These are phyloP conservation scores for Mariannaea elegans DNA, from an alignment of 2,329 filamentous ascomycete species.

Conservation along the genomic window DNA sequence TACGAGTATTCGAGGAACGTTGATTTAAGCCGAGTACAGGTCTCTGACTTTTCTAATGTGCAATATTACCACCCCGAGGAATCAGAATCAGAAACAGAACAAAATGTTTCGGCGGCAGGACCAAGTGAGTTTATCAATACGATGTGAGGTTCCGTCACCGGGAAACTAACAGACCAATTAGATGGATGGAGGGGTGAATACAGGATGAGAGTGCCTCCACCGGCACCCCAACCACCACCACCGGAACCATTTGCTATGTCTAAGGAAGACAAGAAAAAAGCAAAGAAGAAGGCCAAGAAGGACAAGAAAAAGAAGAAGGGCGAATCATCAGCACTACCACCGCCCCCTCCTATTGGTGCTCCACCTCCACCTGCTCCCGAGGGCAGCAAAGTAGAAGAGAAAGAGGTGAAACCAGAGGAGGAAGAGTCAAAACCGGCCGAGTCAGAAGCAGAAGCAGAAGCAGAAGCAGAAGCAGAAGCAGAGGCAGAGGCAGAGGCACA, in stretches of 20 bases:
- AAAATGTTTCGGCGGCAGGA: conserved; percentile 28
- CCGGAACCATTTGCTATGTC: conserved; percentile 14
- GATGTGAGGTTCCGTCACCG: not conserved
- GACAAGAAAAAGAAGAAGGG: conserved; percentile 3
- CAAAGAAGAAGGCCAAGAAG: conserved; percentile 24
- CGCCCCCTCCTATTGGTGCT: conserved; percentile 24
- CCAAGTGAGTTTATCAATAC: conserved; percentile 29
- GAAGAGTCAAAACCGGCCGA: conserved; percentile 18
- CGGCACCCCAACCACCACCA: conserved; percentile 14
- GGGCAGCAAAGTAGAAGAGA: conserved; percentile 28
- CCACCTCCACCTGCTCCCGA: conserved; percentile 18
- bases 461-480: not conserved
- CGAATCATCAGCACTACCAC: conserved; percentile 9
- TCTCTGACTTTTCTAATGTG: conserved; percentile 54
- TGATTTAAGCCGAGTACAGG: conserved; percentile 51
- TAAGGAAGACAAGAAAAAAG: conserved; percentile 35
- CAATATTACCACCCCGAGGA: conserved; percentile 47
- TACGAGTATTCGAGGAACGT: conserved; percentile 52
- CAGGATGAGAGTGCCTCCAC: conserved; percentile 22
- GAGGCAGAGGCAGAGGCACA: not conserved
- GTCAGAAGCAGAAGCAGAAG: not conserved
- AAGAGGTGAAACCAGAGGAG: conserved; percentile 24
- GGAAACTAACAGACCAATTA: not conserved
- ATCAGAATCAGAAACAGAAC: conserved; percentile 52
- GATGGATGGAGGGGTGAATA: conserved; percentile 7